A percentile compares a stretch with the other conserved stretches of the same genome.
Conservation (phyloP, 305 asterid genomes). For the Andrographis paniculata region DNA sequence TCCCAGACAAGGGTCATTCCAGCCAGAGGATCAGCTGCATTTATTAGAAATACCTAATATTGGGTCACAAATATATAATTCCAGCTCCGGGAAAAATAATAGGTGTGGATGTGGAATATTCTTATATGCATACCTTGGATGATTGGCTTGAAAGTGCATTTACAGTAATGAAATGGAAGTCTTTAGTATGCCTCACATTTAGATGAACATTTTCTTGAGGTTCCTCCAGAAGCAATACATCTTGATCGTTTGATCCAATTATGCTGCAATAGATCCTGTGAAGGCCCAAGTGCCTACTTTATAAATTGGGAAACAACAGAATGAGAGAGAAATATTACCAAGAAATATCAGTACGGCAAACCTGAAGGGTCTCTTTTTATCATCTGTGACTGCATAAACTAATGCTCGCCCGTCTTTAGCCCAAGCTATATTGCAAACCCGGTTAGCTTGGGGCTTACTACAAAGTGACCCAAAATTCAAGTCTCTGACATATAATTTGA, state of each 20-base stretch:
- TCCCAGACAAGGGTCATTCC: constrained; percentile 79
- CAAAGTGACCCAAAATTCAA: constrained; percentile 78
- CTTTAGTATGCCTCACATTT: constrained; percentile 70
- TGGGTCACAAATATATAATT: constrained; percentile 32
- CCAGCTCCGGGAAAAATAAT: constrained; percentile 16
- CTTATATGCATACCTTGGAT: constrained; percentile 62
- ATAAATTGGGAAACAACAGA: constrained; percentile 11
- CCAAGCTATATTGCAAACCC: constrained; percentile 86
- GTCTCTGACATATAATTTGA: constrained; percentile 73
- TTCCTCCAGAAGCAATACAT: constrained; percentile 68
- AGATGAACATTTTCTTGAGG: constrained; percentile 55
- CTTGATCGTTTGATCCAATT: constrained; percentile 61
- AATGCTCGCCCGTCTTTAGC: constrained; percentile 76
- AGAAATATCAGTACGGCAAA: constrained; percentile 25
- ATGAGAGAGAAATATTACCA: constrained; percentile 9
- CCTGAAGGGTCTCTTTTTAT: constrained; percentile 82
- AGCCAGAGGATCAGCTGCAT: constrained; percentile 91
- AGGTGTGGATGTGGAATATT: constrained; percentile 13
- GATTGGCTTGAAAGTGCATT: constrained; percentile 53
- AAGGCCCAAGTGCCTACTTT: constrained; percentile 19
- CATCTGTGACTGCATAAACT: constrained; percentile 81
- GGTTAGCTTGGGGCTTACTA: constrained; percentile 67
- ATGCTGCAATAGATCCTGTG: constrained; percentile 73
- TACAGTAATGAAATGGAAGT: constrained; percentile 60
- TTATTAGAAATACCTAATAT: constrained; percentile 77